These are phyloP conservation scores for Trypanosoma cruzi DNA, from an alignment of 208 protist genomes.

Conservation along the genomic window DNA sequence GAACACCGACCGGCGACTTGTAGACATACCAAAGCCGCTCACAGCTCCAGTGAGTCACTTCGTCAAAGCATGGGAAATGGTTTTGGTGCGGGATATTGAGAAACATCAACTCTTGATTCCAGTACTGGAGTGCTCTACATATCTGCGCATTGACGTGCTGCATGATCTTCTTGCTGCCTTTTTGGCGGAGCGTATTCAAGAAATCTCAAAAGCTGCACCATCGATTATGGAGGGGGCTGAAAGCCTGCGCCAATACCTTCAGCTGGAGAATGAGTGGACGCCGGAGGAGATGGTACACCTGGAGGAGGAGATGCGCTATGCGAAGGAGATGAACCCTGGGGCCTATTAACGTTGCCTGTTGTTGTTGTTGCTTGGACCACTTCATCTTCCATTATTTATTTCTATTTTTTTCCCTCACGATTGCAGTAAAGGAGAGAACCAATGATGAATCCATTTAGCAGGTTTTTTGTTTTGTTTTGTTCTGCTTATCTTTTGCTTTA, in stretches of 20 bases:
- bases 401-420: slow-evolving; percentile 3
- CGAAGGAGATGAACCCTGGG: slow-evolving; percentile 52
- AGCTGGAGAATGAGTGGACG: slow-evolving; percentile 80
- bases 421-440: neutral
- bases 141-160: slow-evolving; percentile 49
- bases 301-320: slow-evolving; percentile 71
- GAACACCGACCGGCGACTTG: slow-evolving; percentile 25
- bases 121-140: slow-evolving; percentile 51
- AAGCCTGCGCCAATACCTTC: slow-evolving; percentile 50
- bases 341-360: slow-evolving; percentile 43
- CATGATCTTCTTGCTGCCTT: slow-evolving; percentile 55
- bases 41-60: slow-evolving; percentile 28
- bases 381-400: slow-evolving; percentile 8
- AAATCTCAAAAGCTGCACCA: slow-evolving; percentile 52
- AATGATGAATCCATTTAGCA: neutral
- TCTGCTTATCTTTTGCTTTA: neutral
- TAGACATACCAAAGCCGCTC: slow-evolving; percentile 52
- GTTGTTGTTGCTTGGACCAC: neutral
- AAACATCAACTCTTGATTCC: slow-evolving; percentile 36
- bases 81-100: slow-evolving; percentile 46
- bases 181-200: slow-evolving; percentile 55
- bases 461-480: too few relatives aligned
- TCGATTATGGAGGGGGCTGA: slow-evolving; percentile 76
- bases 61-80: slow-evolving; percentile 41
- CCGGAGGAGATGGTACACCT: slow-evolving; percentile 68